A percentile compares a stretch with the other conserved stretches of the same genome.
Conservation (phyloP, 805 yeast species). For the Metschnikowia anglica region DNA sequence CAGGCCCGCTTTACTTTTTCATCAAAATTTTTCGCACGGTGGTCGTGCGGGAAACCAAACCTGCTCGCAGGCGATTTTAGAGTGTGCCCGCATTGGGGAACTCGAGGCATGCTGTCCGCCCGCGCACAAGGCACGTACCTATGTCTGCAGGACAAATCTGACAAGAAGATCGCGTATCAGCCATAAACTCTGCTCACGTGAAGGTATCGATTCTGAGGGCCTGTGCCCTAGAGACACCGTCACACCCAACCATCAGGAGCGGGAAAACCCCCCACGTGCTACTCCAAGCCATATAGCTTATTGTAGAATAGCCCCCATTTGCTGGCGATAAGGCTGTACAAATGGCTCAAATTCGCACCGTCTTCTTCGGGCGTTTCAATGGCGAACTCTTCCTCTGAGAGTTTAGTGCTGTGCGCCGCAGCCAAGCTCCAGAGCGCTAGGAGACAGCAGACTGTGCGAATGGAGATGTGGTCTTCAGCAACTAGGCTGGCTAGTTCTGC, state of each 20-base stretch:
- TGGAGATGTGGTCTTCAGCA: slow-evolving; percentile 24
- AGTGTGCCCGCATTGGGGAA: background rate
- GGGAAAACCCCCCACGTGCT: no score
- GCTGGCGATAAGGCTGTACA: slow-evolving; percentile 16
- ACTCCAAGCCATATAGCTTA: slow-evolving; percentile 38
- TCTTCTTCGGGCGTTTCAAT: background rate
- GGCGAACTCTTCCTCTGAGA: background rate
- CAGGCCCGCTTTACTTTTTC: slow-evolving; percentile 15
- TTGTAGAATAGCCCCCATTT: slow-evolving; percentile 31
- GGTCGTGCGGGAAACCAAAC: slow-evolving; percentile 19
- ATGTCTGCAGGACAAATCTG: no score
- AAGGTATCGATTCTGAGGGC: background rate
- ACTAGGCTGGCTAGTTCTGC: slow-evolving; percentile 19
- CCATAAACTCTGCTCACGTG: no score
- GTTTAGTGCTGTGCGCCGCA: slow-evolving; percentile 4
- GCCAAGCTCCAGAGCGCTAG: slow-evolving; percentile 39
- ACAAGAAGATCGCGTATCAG: no score
- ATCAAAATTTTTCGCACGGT: slow-evolving; percentile 19
- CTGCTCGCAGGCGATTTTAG: background rate
- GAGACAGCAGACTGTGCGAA: slow-evolving; percentile 34
- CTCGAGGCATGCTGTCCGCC: background rate
- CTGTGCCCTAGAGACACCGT: slow-evolving; percentile 6
- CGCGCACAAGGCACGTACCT: no score
- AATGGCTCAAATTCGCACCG: slow-evolving; percentile 14
- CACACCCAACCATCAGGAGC: no score